phyloP scores from a whole-genome alignment of 2,329 filamentous ascomycete genomes.

The Microthyrium microscopicum region DNA sequence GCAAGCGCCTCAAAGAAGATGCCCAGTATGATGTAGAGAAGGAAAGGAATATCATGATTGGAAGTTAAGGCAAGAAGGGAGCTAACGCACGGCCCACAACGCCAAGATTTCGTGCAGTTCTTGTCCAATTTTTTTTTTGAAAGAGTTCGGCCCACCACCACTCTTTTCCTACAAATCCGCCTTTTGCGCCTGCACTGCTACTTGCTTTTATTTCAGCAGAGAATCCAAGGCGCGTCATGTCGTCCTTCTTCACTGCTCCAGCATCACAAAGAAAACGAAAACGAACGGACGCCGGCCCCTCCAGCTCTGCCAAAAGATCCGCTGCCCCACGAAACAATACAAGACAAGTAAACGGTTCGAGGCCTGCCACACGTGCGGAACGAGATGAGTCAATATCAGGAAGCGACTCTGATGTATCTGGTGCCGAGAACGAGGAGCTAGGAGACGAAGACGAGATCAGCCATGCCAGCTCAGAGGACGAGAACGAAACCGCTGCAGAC shows the following conservation, averaged over 20 bases:
- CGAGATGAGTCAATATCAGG: slow-evolving; percentile 74
- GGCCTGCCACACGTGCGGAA: slow-evolving; percentile 24
- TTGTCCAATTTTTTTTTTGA: slow-evolving; percentile 1
- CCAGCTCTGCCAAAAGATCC: slow-evolving; percentile 40
- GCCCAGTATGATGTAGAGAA: no score
- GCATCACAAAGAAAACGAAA: slow-evolving; percentile 85
- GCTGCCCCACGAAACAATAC: slow-evolving; percentile 27
- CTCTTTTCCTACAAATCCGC: not conserved
- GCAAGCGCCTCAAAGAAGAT: no score
- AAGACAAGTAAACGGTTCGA: not conserved
- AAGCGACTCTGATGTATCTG: slow-evolving; percentile 53
- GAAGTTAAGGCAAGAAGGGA: not conserved
- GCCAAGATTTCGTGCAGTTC: not conserved
- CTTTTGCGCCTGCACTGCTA: not conserved
- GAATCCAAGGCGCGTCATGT: no score
- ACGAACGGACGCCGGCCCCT: slow-evolving; percentile 33
- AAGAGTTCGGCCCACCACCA: not conserved
- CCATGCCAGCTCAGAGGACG: slow-evolving; percentile 49
- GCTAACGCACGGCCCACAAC: not conserved
- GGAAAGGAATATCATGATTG: slow-evolving; percentile 3
- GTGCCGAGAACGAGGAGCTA: slow-evolving; percentile 27
- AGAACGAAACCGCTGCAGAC: slow-evolving; percentile 78
- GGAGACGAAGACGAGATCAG: slow-evolving; percentile 22
- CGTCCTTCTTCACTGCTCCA: slow-evolving; percentile 87
- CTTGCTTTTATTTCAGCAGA: slow-evolving; percentile 1